Conservation (phyloP, 495 filamentous ascomycete genomes). For the Neurospora intermedia region DNA sequence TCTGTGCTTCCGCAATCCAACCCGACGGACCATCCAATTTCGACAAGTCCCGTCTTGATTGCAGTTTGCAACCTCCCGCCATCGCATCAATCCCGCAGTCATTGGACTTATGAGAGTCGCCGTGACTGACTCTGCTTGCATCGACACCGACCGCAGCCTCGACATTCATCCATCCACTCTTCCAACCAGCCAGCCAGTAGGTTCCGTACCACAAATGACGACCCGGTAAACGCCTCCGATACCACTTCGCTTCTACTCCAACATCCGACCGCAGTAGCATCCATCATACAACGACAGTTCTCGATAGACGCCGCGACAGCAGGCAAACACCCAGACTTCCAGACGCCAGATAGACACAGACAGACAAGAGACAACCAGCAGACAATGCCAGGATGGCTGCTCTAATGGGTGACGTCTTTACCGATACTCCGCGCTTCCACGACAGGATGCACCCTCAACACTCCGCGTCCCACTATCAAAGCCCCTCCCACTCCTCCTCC, state of each 20-base stretch:
- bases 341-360: slow-evolving; percentile 6
- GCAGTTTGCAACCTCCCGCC: background rate
- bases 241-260: background rate
- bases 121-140: background rate
- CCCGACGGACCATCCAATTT: background rate
- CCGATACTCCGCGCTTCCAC: slow-evolving; percentile 36
- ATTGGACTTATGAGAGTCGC: background rate
- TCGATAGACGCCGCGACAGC: slow-evolving; percentile 1
- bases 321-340: background rate
- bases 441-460: slow-evolving; percentile 38
- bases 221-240: background rate
- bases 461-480: slow-evolving; percentile 21
- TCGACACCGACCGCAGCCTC: background rate
- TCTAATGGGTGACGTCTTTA: slow-evolving; percentile 36
- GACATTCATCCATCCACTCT: background rate
- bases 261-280: background rate
- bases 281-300: background rate
- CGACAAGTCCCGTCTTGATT: background rate
- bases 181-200: too few relatives aligned
- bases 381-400: slow-evolving; percentile 35
- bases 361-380: background rate
- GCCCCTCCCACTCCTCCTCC: slow-evolving; percentile 28
- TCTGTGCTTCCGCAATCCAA: background rate
- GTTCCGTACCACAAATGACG: background rate
- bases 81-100: background rate